Percentiles rank a stretch among this genome's conserved stretches.
Conservation (phyloP, 1,284 basidiomycete species). For the Lentinula novae-zelandiae region DNA sequence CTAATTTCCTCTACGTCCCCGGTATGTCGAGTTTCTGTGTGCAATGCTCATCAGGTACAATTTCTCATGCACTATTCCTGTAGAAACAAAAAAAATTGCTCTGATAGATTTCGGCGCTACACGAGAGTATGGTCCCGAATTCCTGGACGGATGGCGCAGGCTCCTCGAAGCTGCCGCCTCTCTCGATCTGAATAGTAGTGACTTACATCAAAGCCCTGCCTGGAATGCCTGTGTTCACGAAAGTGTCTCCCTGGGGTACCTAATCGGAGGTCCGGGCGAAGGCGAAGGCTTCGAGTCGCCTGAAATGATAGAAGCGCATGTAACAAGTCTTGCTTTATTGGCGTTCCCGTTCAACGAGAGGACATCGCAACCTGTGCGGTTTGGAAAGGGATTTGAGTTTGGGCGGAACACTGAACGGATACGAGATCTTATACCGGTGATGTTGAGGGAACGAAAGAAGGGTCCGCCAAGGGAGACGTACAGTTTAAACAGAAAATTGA, state of each 20-base stretch:
- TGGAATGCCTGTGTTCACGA: conserved; percentile 66
- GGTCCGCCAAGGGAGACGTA: conserved; percentile 96
- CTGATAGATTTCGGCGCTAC: conserved; percentile 97
- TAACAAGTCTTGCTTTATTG: conserved; percentile 80
- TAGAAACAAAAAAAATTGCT: conserved; percentile 60
- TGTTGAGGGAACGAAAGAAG: conserved; percentile 86
- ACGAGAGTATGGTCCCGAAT: conserved; percentile 79
- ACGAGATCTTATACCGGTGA: conserved; percentile 79
- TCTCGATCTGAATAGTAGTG: neutral
- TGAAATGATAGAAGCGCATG: conserved; percentile 84
- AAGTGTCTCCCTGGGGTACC: conserved; percentile 82
- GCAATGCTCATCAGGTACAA: neutral
- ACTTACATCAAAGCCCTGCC: conserved; percentile 44
- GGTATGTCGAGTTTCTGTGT: conserved; percentile 19
- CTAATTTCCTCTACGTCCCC: conserved; percentile 91
- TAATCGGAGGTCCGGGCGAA: conserved; percentile 79
- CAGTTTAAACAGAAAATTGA: conserved; percentile 91
- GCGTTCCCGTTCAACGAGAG: conserved; percentile 74
- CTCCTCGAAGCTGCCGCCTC: conserved; percentile 77
- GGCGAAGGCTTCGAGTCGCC: conserved; percentile 1
- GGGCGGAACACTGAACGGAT: conserved; percentile 71
- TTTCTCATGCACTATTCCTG: neutral
- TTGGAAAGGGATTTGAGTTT: conserved; percentile 66
- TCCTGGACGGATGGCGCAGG: conserved; percentile 87
- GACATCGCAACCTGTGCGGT: conserved; percentile 67